Evolutionary conservation across 2,329 filamentous ascomycete species (phyloP), one percentile per base, ranked within the genome.

Genomic region (Diaporthe batatas): DNA sequence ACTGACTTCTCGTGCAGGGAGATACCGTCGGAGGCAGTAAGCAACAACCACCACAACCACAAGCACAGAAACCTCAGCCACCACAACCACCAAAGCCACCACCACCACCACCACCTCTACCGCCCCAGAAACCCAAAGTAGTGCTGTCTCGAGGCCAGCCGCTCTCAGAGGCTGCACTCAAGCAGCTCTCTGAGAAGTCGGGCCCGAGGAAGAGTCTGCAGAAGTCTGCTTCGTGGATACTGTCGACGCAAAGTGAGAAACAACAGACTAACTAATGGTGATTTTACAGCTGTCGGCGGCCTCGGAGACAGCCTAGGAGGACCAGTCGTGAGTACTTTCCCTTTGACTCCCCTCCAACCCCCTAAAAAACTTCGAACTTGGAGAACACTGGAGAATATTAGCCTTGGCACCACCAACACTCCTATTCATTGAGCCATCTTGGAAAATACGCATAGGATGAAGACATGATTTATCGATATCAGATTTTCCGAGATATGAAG

Each of bases 1-100:
- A 25, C 54, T 62, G 25, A 54, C 49, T 18, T 18, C 32, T 11
- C 6, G 16, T 29, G 6, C 29, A 74, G 73, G 73, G 73, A 25
- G 73, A 74, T 21, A 74, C 73, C 32, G 55, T 74, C 44, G 71
- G 71, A 34, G 73, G 73, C 21, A 74, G 68, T 70, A 70, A 70
- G 68, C 68, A 62, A 62, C 55, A 62, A 58, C 68, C 55, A 62
- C 55, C 12, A 18, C 25, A 29, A 21, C 58, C 58, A 47, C 42
- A 29, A 34, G 16, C 58, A 64, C 55, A 18, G 18, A n/a, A 36
- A 8, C 55, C 55, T 25, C 55, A n/a, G 23, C 25, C 42, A 55
- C 23, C 47, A 39, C 62, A n/a, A 67, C 21, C 29, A 36, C 62
- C 7, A 49, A 44, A 39, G 12, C 23, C 18, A 49, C 67, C 29